Base-by-base conservation (phyloP, 495 filamentous ascomycete species). In the Rhypophila decipiens region DNA sequence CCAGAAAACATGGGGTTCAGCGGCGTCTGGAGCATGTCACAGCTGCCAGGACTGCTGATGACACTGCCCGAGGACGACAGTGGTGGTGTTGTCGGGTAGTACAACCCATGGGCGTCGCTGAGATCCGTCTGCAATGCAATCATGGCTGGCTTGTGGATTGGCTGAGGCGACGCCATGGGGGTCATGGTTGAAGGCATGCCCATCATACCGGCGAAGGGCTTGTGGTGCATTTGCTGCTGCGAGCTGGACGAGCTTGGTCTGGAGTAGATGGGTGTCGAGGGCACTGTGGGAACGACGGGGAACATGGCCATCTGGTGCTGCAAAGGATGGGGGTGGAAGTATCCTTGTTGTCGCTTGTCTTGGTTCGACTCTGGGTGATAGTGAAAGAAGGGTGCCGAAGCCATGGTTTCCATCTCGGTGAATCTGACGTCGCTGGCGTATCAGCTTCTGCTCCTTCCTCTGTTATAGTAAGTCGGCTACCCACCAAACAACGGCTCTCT, bases 41-140 rank as follows among this genome's bases (percentile, higher is more conserved):
- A 84, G 62, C 77, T 87, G 22, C 88, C 86, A 29, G 91, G 87
- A 75, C 88, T 95, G 74, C 86, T 89, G 66, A 88, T 84, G 39
- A 79, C 52, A 69, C 90, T 95, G 45, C 84, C 84, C 12, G 88
- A 83, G 5, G 85, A 80, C 9, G 91, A 96, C 46, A 96, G 75
- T 12, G 90, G 87, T 42, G 93, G 93, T 37, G 93, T 96, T 1
- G 88, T 79, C 9, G 90, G 89, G 63, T 86, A 90, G 63, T 79
- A 83, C 51, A 84, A 83, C 55, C 82, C 72, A 49, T 90, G 83
- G 36, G 70, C 68, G 37, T 80, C 76, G 49, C 73, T 68, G 44
- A 86, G 79, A 49, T 91, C 83, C 31, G 90, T 90, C 51, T 95
- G 85, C 55, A 96, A 69, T 33, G 27, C 27, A 72, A 88, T 79